Percentiles rank a stretch among this genome's conserved stretches.
Conservation (phyloP, 345 rosid genomes). For the Jatropha curcas region DNA sequence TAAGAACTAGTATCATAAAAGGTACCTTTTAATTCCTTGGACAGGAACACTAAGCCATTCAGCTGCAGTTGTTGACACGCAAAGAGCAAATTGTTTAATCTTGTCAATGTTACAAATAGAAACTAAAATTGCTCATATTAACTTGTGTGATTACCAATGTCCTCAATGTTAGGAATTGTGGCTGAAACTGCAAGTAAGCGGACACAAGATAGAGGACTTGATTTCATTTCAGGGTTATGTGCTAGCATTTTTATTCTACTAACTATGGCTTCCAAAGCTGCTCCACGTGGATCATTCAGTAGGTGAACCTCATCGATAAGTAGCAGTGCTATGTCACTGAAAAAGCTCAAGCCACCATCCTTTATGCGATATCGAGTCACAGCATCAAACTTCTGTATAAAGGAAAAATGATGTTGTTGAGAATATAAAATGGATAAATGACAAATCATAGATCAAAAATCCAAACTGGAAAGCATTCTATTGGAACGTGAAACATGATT, state of each 20-base stretch:
- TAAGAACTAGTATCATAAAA: constrained; percentile 5
- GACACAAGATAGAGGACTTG: constrained; percentile 67
- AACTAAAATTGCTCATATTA: background rate
- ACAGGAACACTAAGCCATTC: constrained; percentile 94
- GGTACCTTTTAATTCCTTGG: constrained; percentile 81
- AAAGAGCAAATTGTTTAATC: constrained; percentile 16
- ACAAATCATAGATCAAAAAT: background rate
- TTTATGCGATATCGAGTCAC: constrained; percentile 83
- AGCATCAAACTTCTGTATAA: constrained; percentile 89
- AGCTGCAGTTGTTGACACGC: constrained; percentile 50
- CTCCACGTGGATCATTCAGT: constrained; percentile 95
- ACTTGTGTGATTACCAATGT: constrained; percentile 59
- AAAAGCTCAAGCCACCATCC: constrained; percentile 93
- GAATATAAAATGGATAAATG: background rate
- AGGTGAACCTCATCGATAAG: constrained; percentile 97
- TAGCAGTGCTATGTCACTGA: constrained; percentile 84
- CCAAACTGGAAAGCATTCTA: background rate
- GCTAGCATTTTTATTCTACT: constrained; percentile 92
- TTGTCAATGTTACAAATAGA: background rate
- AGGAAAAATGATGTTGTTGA: background rate
- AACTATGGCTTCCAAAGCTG: constrained; percentile 91
- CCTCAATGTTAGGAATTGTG: constrained; percentile 91
- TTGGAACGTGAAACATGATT: background rate
- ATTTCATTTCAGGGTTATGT: constrained; percentile 67
- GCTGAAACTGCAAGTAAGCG: constrained; percentile 95